Evolutionary conservation across 495 filamentous ascomycete genomes (phyloP).

Genomic region (Penicillium mononematosum): DNA sequence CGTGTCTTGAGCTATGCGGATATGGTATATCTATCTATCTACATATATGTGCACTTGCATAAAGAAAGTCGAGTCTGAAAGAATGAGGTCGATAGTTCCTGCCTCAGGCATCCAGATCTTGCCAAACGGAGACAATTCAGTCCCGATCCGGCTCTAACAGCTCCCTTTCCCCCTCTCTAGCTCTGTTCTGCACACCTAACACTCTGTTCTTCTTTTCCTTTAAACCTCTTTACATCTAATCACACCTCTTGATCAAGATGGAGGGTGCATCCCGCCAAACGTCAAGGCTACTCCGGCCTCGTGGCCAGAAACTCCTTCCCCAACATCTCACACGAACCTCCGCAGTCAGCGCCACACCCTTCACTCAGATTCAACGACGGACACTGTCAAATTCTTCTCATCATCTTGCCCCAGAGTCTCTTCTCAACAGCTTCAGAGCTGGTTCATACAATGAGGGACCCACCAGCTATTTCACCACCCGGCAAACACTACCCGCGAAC

Average conservation of each 20-base stretch:
- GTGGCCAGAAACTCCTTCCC: constrained; percentile 23
- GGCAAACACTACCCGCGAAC: constrained; percentile 74
- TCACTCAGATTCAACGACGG: constrained; percentile 33
- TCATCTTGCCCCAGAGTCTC: constrained; percentile 37
- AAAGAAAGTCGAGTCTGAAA: neutral
- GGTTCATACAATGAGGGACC: constrained; percentile 27
- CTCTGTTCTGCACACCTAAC: constrained; percentile 13
- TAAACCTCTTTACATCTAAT: neutral
- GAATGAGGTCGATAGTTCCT: constrained; percentile 2
- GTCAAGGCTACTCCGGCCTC: constrained; percentile 37
- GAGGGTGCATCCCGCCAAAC: constrained; percentile 42
- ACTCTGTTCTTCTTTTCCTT: neutral
- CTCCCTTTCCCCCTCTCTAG: constrained; percentile 19
- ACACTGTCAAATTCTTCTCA: constrained; percentile 36
- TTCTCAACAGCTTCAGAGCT: constrained; percentile 25
- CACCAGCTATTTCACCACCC: constrained; percentile 58
- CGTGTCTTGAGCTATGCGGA: neutral
- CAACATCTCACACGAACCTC: constrained; percentile 23
- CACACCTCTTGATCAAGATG: constrained; percentile 29
- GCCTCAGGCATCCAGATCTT: constrained; percentile 30
- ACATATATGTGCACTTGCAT: neutral
- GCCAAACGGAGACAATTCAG: constrained; percentile 20
- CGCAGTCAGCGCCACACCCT: constrained; percentile 18
- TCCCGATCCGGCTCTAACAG: constrained; percentile 17
- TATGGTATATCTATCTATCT: neutral